A percentile compares a stretch with the other conserved stretches of the same genome.
These are phyloP conservation scores for Juglanconis sp. DNA, from an alignment of 2,329 filamentous ascomycete genomes.

Conservation along the genomic window DNA sequence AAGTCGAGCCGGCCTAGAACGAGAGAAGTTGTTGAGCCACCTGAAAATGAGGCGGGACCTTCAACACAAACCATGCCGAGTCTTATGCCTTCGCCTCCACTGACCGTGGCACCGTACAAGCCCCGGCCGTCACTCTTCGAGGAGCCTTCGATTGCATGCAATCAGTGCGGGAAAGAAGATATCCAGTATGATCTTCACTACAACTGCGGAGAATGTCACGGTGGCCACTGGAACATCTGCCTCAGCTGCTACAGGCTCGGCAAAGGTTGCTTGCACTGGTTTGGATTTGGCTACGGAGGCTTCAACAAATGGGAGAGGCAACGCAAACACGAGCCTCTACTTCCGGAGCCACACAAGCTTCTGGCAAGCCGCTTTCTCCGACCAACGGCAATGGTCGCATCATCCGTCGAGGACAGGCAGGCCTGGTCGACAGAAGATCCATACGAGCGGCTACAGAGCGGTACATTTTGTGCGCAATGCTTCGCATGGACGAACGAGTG, in stretches of 20 bases:
- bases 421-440: conserved; percentile 67
- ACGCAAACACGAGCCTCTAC: conserved; percentile 35
- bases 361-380: conserved; percentile 54
- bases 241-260: conserved; percentile 73
- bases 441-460: conserved; percentile 64
- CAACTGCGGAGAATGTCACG: conserved; percentile 68
- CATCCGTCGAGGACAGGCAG: conserved; percentile 52
- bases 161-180: conserved; percentile 64
- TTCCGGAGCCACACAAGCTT: conserved; percentile 55
- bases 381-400: conserved; percentile 43
- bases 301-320: conserved; percentile 62
- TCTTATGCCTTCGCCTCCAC: conserved; percentile 6
- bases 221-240: conserved; percentile 76
- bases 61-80: conserved; percentile 5
- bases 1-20: conserved; percentile 19
- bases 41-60: conserved; percentile 28
- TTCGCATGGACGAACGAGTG: conserved; percentile 71
- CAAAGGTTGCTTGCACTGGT: conserved; percentile 81
- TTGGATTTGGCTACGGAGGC: conserved; percentile 76
- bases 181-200: conserved; percentile 88
- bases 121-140: conserved; percentile 51
- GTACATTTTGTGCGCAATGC: conserved; percentile 82
- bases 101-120: conserved; percentile 35
- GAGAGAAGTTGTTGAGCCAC: conserved; percentile 22
- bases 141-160: conserved; percentile 73